phyloP scores from a whole-genome alignment of 495 filamentous ascomycete genomes.

The Endocarpon pusillum region DNA sequence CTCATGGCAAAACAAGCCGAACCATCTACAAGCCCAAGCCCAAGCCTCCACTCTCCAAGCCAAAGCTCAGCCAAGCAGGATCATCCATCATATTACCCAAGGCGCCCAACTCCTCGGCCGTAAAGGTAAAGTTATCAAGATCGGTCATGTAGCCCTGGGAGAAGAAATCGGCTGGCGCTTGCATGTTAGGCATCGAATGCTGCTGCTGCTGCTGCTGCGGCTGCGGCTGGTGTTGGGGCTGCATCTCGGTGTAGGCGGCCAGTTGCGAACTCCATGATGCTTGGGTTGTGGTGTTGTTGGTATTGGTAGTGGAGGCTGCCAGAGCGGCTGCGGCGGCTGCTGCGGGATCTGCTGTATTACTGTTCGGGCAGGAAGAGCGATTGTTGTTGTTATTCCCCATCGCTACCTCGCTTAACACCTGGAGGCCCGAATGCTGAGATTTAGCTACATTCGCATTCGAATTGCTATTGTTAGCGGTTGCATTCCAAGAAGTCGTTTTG shows the following conservation, averaged over 20 bases:
- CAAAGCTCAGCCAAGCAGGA: not conserved
- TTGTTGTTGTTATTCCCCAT: constrained; percentile 30
- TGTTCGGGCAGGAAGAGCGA: no score
- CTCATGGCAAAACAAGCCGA: no score
- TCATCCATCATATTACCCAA: constrained; percentile 24
- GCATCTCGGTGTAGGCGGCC: constrained; percentile 3
- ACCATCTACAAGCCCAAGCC: no score
- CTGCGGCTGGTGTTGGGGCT: constrained; percentile 1
- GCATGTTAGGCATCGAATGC: constrained; percentile 1
- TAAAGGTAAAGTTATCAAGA: constrained; percentile 13
- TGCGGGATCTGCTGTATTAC: constrained; percentile 2
- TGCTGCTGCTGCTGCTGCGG: constrained; percentile 2
- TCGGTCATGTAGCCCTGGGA: constrained; percentile 15
- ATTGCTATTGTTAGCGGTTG: constrained; percentile 9
- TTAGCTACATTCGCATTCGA: no score
- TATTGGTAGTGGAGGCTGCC: constrained; percentile 3
- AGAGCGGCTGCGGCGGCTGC: constrained; percentile 6
- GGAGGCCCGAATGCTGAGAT: constrained; percentile 34
- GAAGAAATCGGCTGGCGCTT: constrained; percentile 3
- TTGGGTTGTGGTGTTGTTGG: constrained; percentile 6
- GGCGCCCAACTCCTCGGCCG: constrained; percentile 17
- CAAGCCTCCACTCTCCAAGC: not conserved
- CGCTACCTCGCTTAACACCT: constrained; percentile 52
- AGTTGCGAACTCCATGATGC: not conserved
- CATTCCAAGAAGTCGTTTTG: constrained; percentile 3